Evolutionary conservation across 2,329 filamentous ascomycete genomes (phyloP).

Genomic region (Aspergillus brasiliensis): DNA sequence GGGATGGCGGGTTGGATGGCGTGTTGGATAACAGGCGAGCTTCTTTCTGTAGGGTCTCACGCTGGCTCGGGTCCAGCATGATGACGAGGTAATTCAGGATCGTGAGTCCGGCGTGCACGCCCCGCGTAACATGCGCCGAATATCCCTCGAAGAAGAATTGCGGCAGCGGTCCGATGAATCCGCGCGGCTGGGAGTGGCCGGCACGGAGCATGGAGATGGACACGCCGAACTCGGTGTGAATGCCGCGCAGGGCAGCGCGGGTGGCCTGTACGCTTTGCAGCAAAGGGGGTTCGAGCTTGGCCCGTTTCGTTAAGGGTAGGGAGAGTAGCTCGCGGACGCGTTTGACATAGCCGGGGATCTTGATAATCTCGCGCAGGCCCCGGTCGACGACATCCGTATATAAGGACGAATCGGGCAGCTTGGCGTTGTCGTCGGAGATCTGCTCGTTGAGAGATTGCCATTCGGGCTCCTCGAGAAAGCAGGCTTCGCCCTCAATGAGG

Average conservation of each 20-base stretch:
- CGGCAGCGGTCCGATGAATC: conserved; percentile 27
- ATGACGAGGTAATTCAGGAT: conserved; percentile 25
- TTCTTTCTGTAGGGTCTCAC: conserved; percentile 19
- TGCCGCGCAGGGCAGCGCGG: conserved; percentile 26
- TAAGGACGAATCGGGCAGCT: conserved; percentile 30
- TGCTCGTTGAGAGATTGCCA: conserved; percentile 36
- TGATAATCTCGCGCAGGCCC: conserved; percentile 30
- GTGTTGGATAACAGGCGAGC: conserved; percentile 13
- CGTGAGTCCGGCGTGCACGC: conserved; percentile 21
- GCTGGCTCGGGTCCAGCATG: conserved; percentile 23
- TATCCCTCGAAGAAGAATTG: conserved; percentile 27
- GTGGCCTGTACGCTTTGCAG: conserved; percentile 22
- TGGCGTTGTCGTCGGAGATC: conserved; percentile 31
- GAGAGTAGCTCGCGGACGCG: conserved; percentile 20
- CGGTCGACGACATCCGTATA: conserved; percentile 34
- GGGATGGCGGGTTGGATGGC: not conserved
- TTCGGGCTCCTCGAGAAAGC: conserved; percentile 38
- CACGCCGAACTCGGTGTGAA: conserved; percentile 30
- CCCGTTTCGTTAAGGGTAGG: conserved; percentile 7
- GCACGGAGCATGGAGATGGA: conserved; percentile 24
- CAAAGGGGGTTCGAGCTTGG: conserved; percentile 15
- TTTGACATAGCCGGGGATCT: conserved; percentile 32
- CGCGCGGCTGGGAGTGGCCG: conserved; percentile 15
- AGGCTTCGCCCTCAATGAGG: conserved; percentile 34
- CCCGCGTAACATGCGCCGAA: conserved; percentile 20